These are phyloP conservation scores for Berkeleyomyces rouxiae DNA, from an alignment of 2,329 filamentous ascomycete genomes.

Conservation along the genomic window DNA sequence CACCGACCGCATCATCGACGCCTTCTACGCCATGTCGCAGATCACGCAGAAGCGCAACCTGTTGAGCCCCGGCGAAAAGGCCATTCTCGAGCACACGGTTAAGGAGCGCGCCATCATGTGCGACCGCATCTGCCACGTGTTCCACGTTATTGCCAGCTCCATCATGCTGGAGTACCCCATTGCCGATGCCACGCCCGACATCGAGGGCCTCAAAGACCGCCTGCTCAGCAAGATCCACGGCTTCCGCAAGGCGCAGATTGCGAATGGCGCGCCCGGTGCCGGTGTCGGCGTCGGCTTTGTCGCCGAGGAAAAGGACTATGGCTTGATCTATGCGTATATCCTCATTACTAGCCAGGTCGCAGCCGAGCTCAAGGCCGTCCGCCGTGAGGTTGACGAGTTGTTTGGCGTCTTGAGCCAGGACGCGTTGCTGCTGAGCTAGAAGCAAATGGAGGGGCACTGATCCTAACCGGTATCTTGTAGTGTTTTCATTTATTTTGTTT, in stretches of 20 bases:
- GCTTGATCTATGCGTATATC: conserved; percentile 80
- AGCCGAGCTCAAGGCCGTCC: conserved; percentile 44
- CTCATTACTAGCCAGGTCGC: conserved; percentile 51
- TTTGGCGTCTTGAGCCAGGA: conserved; percentile 49
- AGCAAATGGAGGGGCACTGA: neutral
- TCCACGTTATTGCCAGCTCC: conserved; percentile 72
- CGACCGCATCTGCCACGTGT: conserved; percentile 77
- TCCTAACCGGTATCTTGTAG: neutral
- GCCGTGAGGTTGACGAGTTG: conserved; percentile 42
- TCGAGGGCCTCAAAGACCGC: conserved; percentile 63
- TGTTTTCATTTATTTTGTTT: neutral
- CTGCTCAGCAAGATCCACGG: conserved; percentile 76
- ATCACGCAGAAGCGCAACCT: conserved; percentile 67
- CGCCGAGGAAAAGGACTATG: conserved; percentile 66
- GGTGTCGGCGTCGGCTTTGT: conserved; percentile 21
- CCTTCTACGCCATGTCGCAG: conserved; percentile 92
- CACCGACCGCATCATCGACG: conserved; percentile 73
- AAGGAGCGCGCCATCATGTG: conserved; percentile 68
- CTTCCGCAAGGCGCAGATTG: conserved; percentile 55
- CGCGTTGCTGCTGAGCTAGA: conserved; percentile 37
- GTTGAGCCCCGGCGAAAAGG: conserved; percentile 63
- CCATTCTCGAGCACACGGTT: conserved; percentile 62
- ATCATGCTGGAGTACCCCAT: conserved; percentile 91
- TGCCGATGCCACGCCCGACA: conserved; percentile 72
- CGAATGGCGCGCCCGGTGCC: conserved; percentile 14